These are phyloP conservation scores for Taxillus chinensis DNA, from an alignment of 164 flowering plant species.

Conservation along the genomic window DNA sequence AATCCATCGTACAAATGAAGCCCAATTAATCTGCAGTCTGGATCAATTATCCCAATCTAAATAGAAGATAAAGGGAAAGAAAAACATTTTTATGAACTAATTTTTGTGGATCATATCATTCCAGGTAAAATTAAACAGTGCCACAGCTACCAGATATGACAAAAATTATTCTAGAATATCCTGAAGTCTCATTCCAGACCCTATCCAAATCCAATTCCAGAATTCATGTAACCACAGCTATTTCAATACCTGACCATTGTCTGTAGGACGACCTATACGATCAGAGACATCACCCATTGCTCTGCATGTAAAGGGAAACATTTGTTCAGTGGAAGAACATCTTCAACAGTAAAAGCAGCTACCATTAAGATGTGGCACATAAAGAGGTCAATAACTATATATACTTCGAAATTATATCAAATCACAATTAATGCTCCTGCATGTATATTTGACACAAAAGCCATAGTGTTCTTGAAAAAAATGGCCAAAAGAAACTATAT, in stretches of 20 bases:
- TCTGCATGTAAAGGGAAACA: constrained; percentile 26
- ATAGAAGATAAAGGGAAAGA: constrained; percentile 1
- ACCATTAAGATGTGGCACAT: neutral
- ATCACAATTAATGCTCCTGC: no score
- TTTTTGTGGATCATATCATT: no score
- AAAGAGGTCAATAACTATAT: no score
- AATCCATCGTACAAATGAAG: constrained; percentile 98
- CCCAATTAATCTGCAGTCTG: constrained; percentile 95
- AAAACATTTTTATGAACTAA: neutral
- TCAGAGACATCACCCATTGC: constrained; percentile 99
- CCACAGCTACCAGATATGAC: no score
- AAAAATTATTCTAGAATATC: neutral
- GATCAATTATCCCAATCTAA: constrained; percentile 97
- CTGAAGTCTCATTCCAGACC: neutral
- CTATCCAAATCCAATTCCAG: no score
- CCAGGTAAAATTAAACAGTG: no score
- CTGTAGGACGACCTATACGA: constrained; percentile 96
- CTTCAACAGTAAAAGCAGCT: neutral
- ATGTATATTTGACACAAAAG: no score
- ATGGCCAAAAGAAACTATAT: no score
- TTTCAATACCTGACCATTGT: constrained; percentile 84
- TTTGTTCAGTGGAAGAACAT: neutral
- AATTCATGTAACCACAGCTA: neutral
- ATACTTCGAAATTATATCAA: no score
- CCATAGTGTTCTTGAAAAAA: no score